Evolutionary conservation across 208 protist species (phyloP), one percentile per base, ranked within the genome.

Genomic region (Trypanosoma lewisi): DNA sequence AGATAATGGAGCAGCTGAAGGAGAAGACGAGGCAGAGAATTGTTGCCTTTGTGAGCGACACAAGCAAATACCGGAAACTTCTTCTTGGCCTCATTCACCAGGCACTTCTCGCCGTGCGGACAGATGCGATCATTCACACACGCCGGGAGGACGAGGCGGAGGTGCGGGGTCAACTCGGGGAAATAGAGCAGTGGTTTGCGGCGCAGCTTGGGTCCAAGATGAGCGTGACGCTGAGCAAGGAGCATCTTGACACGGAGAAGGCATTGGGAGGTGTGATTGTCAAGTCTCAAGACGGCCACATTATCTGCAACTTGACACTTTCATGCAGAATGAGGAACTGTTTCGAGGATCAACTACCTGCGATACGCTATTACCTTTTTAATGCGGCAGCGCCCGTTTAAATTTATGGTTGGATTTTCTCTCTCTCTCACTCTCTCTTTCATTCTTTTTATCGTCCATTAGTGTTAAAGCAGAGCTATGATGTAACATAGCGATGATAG

Each of bases 221-320:
- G 27, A 72, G 67, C 6, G 73, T 95, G 28, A 64, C 74, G 53
- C 58, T 79, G 7, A 72, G 70, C 65, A 75, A 82, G 33, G 74
- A 82, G 45, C 79, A 86, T 74, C 75, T 95, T 21, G 70, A 81
- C 66, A 37, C 51, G 16, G 81, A 85, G 48, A 82, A 91, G 52
- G 75, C 67, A 39, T 91, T 81, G 86, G 88, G 91, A 39, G 91
- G 91, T 45, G 81, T 95, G 37, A 76, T 93, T 49, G 77, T 78
- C 31, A 48, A 62, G 25, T 92, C 89, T 3, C 68, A 71, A 4
- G 82, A 94, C 62, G 86, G 87, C 53, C 82, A 79, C 55, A 93
- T 96, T 52, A 75, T 87, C 28, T 96, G 91, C 74, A 88, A 95
- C 69, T 95, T 89, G 73, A 94, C 91, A 36, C 77, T 95, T 23